Evolutionary conservation across 2,329 filamentous ascomycete species (phyloP), one percentile per base, ranked within the genome.

Genomic region (Lasiodiplodia hormozganensis): DNA sequence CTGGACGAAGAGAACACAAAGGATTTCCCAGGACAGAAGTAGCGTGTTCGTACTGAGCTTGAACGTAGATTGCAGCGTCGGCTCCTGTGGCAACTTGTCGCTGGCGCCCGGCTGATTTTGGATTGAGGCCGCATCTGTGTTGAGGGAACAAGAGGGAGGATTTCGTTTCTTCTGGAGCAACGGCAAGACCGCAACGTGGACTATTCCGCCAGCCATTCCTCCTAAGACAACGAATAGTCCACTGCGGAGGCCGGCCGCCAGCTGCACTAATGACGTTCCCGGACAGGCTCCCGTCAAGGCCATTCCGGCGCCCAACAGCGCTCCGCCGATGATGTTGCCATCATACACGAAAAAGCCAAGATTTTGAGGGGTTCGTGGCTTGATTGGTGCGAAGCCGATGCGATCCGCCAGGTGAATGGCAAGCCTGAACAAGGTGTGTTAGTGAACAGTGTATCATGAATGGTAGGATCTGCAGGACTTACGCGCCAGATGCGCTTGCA

Each of bases 291-390:
- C 89, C 0, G 88, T 86, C 18, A 91, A 78, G 6, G 87, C 84
- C 89, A 92, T 90, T 67, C 90, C 90, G n/a, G 85, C 76, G 43
- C 90, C 89, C 31, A 90, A 83, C 2, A 91, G 77, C 18, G 82
- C 74, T 4, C 89, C 90, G 67, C 90, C 90, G 71, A 90, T 72
- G 57, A 91, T 77, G 75, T 92, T 92, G 68, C 88, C 89, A 72
- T 90, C 89, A 73, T 88, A 88, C 10, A 81, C 80, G 71, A 88
- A 84, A 31, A 89, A 74, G 6, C 84, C 81, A 1, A 87, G 85
- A 7, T 23, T 5, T 11, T 12, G 40, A 40, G 84, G 84, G 68
- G 79, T 77, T 11, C 87, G 85, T 0, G 86, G 85, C 2, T 78
- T 78, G 14, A 86, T 78, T 18, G 75, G 76, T 34, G 83, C 76